These are phyloP conservation scores for Lenzites betulinus DNA, from an alignment of 768 basidiomycete species.

Conservation along the genomic window DNA sequence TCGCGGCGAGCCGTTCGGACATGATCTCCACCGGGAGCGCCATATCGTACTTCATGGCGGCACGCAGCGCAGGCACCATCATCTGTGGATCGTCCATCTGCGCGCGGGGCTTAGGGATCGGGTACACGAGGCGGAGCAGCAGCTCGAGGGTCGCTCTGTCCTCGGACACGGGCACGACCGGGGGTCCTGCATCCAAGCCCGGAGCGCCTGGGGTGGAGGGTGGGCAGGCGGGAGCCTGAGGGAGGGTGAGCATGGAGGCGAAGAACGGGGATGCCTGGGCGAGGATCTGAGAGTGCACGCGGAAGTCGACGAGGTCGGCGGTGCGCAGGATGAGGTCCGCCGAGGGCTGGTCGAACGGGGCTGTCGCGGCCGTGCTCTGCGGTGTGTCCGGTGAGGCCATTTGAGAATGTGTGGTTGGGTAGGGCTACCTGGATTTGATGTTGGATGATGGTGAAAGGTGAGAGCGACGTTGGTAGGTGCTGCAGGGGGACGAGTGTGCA, in stretches of 20 bases:
- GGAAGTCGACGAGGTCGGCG: slow-evolving; percentile 32
- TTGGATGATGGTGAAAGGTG: no score
- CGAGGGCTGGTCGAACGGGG: slow-evolving; percentile 22
- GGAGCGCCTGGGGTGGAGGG: background rate
- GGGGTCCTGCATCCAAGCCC: background rate
- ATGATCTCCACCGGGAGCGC: slow-evolving; percentile 18
- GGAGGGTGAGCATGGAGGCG: slow-evolving; percentile 29
- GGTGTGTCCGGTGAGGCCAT: background rate
- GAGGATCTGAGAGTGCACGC: slow-evolving; percentile 33
- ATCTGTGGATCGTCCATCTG: background rate
- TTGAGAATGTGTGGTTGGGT: background rate
- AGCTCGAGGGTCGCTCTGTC: slow-evolving; percentile 24
- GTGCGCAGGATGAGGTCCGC: slow-evolving; percentile 34
- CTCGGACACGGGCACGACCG: slow-evolving; percentile 21
- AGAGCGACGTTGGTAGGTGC: no score
- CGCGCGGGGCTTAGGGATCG: slow-evolving; percentile 16
- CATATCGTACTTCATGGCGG: slow-evolving; percentile 34
- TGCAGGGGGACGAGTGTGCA: no score
- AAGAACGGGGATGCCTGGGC: slow-evolving; percentile 34
- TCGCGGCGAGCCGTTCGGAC: slow-evolving; percentile 4
- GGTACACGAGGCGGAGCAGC: slow-evolving; percentile 30
- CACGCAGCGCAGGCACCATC: slow-evolving; percentile 25
- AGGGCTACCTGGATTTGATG: no score
- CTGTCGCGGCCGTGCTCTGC: background rate
- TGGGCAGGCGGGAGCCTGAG: background rate